A percentile compares a stretch with the other conserved stretches of the same genome.
These are phyloP conservation scores for Moesziomyces sp. DNA, from an alignment of 1,284 basidiomycete species.

Conservation along the genomic window DNA sequence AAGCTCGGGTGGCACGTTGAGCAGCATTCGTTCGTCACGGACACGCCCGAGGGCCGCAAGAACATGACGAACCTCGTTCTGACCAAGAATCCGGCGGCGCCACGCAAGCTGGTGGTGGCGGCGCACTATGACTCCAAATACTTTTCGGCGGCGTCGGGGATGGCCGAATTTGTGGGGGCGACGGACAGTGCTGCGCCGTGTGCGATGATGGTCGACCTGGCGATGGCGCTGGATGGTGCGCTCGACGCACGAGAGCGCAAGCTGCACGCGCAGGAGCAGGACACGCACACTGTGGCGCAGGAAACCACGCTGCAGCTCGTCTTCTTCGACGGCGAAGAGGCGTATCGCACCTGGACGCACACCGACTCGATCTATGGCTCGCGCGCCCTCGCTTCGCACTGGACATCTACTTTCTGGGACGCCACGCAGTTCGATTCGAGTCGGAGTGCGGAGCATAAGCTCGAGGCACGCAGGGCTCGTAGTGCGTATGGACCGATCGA, in stretches of 20 bases:
- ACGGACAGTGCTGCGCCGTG: slow-evolving; percentile 97
- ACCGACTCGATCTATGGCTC: slow-evolving; percentile 94
- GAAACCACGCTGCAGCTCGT: slow-evolving; percentile 92
- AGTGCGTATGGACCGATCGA: slow-evolving; percentile 43
- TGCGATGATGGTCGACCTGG: slow-evolving; percentile 74
- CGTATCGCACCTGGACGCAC: slow-evolving; percentile 87
- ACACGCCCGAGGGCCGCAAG: slow-evolving; percentile 83
- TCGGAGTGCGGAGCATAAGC: slow-evolving; percentile 11
- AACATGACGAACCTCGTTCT: slow-evolving; percentile 91
- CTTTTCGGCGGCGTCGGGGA: slow-evolving; percentile 75
- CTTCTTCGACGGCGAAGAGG: slow-evolving; percentile 98
- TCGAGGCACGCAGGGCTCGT: slow-evolving; percentile 15
- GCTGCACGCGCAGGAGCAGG: slow-evolving; percentile 17
- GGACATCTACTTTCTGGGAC: slow-evolving; percentile 42
- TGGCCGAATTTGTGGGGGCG: slow-evolving; percentile 89
- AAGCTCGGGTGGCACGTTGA: slow-evolving; percentile 60
- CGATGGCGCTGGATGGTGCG: slow-evolving; percentile 56
- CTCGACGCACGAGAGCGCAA: slow-evolving; percentile 48
- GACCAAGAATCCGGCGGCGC: slow-evolving; percentile 85
- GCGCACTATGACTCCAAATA: slow-evolving; percentile 98
- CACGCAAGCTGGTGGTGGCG: slow-evolving; percentile 84
- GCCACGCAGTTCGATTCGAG: slow-evolving; percentile 11
- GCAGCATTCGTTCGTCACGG: slow-evolving; percentile 41
- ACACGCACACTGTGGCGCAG: slow-evolving; percentile 68
- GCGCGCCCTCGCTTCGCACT: slow-evolving; percentile 61